phyloP scores from a whole-genome alignment of 2,329 filamentous ascomycete genomes.

The Hypoxylon sp. region DNA sequence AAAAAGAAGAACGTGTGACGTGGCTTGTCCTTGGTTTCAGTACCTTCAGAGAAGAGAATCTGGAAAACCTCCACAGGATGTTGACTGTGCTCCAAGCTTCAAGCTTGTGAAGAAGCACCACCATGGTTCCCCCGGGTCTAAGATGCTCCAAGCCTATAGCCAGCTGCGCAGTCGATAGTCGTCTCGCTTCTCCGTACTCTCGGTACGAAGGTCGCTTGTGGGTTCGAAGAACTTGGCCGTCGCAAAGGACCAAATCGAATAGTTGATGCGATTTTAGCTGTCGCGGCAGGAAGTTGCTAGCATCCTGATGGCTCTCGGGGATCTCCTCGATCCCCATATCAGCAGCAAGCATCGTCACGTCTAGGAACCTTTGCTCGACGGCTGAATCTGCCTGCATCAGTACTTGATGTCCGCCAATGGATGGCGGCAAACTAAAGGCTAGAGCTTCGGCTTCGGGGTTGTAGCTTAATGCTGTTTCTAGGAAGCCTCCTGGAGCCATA shows the following conservation, averaged over 20 bases:
- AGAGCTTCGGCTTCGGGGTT: conserved; percentile 48
- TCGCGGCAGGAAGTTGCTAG: conserved; percentile 35
- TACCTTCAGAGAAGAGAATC: conserved; percentile 53
- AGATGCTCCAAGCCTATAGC: conserved; percentile 49
- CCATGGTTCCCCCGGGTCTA: conserved; percentile 56
- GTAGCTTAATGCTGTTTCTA: conserved; percentile 47
- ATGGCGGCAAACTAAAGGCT: conserved; percentile 53
- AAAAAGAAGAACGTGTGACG: conserved; percentile 58
- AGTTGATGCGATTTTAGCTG: conserved; percentile 35
- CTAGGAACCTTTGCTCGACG: conserved; percentile 43
- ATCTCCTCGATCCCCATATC: conserved; percentile 52
- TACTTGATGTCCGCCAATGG: conserved; percentile 53
- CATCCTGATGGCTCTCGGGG: conserved; percentile 47
- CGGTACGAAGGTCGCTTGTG: conserved; percentile 35
- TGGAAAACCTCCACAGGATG: conserved; percentile 51
- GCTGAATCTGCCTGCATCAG: conserved; percentile 35
- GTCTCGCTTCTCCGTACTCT: conserved; percentile 29
- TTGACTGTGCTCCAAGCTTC: conserved; percentile 52
- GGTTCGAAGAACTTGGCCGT: conserved; percentile 45
- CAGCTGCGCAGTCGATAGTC: conserved; percentile 37
- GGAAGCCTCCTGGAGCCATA: conserved; percentile 64
- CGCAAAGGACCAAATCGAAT: conserved; percentile 56
- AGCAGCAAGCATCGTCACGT: conserved; percentile 61
- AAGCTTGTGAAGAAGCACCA: conserved; percentile 60
- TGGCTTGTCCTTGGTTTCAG: conserved; percentile 56